Percentiles rank a stretch among this genome's conserved stretches.
These are phyloP conservation scores for Jamesozyma jinghongensis DNA, from an alignment of 805 yeast species.

Conservation along the genomic window DNA sequence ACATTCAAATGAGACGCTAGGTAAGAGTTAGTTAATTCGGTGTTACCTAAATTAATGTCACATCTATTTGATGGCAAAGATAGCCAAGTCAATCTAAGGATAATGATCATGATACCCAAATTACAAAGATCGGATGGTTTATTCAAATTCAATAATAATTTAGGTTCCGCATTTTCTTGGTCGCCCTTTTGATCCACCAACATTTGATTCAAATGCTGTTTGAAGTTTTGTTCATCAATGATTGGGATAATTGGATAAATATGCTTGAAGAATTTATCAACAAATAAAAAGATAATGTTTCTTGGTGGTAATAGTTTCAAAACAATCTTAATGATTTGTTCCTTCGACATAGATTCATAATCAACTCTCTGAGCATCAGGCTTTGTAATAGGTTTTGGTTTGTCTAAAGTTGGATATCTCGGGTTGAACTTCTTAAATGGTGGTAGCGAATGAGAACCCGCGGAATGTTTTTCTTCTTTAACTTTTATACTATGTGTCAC, in stretches of 20 bases:
- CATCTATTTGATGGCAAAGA: conserved; percentile 40
- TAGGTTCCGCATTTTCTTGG: not conserved
- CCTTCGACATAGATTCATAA: conserved; percentile 8
- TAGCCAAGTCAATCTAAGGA: conserved; percentile 47
- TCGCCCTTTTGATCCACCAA: conserved; percentile 16
- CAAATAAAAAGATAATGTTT: conserved; percentile 44
- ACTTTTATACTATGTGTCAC: not conserved
- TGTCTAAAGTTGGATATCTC: conserved; percentile 16
- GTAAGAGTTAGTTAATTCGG: conserved; percentile 5
- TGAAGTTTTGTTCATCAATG: conserved; percentile 44
- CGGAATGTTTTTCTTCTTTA: not conserved
- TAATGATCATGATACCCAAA: conserved; percentile 38
- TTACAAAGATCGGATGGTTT: conserved; percentile 34
- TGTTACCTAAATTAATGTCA: conserved; percentile 24
- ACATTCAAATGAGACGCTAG: conserved; percentile 4
- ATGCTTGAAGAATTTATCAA: conserved; percentile 50
- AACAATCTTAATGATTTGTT: conserved; percentile 23
- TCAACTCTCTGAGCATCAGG: not conserved
- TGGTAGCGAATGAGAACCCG: conserved; percentile 11
- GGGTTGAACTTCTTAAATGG: conserved; percentile 21
- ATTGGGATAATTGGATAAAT: conserved; percentile 60
- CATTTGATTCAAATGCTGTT: conserved; percentile 24
- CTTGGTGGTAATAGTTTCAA: conserved; percentile 44
- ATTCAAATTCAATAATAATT: conserved; percentile 17
- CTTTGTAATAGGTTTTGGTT: not conserved